Percentiles rank a stretch among this genome's conserved stretches.
Conservation (phyloP, 805 yeast species). For the Isabelozyma heimii region DNA sequence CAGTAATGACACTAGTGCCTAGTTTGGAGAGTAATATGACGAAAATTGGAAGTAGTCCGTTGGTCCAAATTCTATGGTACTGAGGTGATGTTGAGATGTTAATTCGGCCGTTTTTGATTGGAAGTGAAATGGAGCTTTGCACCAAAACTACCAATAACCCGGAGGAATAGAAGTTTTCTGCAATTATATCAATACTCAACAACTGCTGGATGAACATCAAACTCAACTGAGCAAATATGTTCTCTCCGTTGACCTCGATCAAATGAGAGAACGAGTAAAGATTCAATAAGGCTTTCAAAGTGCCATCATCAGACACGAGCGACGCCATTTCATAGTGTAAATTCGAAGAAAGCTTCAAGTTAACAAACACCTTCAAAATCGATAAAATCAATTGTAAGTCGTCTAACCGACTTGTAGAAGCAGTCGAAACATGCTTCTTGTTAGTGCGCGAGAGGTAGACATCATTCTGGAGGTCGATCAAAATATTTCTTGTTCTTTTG, state of each 20-base stretch:
- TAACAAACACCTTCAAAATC: constrained; percentile 57
- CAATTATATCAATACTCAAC: constrained; percentile 57
- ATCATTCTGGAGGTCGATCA: constrained; percentile 58
- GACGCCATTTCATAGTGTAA: constrained; percentile 51
- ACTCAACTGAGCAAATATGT: constrained; percentile 68
- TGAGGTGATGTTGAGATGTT: constrained; percentile 50
- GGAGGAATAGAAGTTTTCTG: constrained; percentile 58
- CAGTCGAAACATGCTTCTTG: constrained; percentile 22
- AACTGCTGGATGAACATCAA: constrained; percentile 69
- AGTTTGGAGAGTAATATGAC: constrained; percentile 58
- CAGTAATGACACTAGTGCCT: constrained; percentile 63
- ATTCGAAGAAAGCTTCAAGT: constrained; percentile 44
- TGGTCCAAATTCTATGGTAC: constrained; percentile 80
- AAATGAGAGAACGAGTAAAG: constrained; percentile 68
- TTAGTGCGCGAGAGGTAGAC: constrained; percentile 41
- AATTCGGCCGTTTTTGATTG: constrained; percentile 65
- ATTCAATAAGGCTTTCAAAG: constrained; percentile 59
- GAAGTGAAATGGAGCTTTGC: constrained; percentile 70
- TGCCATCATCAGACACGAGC: constrained; percentile 54
- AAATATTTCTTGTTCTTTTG: constrained; percentile 59
- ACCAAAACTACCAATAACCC: constrained; percentile 66
- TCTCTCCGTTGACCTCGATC: constrained; percentile 58
- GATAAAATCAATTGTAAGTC: constrained; percentile 64
- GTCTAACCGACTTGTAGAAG: constrained; percentile 53
- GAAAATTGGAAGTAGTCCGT: constrained; percentile 71